Evolutionary conservation across 2,329 filamentous ascomycete genomes (phyloP), one percentile per base, ranked within the genome.

Genomic region (Atkinsonella texensis): DNA sequence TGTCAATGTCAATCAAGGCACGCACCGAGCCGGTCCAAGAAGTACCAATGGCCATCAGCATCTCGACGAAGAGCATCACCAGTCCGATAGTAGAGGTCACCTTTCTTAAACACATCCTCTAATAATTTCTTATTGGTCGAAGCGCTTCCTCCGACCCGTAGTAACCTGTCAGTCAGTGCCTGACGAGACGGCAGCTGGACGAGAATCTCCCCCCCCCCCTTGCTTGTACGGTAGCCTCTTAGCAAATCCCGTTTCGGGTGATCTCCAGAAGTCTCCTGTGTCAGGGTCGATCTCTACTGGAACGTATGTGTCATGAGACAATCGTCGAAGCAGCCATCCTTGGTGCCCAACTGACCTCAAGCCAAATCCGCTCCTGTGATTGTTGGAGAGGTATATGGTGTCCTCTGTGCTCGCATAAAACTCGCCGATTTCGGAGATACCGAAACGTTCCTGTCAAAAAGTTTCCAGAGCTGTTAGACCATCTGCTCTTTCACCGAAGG

Each of bases 81-180:
- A 0, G 77, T 80, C 4, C 84, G 74, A 61, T 83, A 88, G 62
- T 77, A 89, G 7, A 79, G 66, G 62, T 89, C 85, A 0, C 84
- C 84, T 57, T 81, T 81, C 47, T 69, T 68, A 58, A 87, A 81
- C 0, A 53, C 46, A 32, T 51, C 20, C 32, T 51, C 20, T 23
- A 53, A 5, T 13, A 53, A 23, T 33, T 52, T 54, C 49, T 54
- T 40, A 12, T 28, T 31, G 1, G 52, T 54, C 38, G n/a, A n/a
- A n/a, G n/a, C n/a, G 52, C 46, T 18, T 51, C 46, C 13, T 52
- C 46, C 8, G 49, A 42, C 3, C 38, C 46, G 31, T 46, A 40
- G 20, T 54, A 54, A n/a, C 52, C 52, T 4, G 45, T 15, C 52
- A n/a, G n/a, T n/a, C 52, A 54, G n/a, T 15, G 46, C 52, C n/a